Percentiles rank a stretch among this genome's conserved stretches.
phyloP scores from a whole-genome alignment of 2,329 filamentous ascomycete species.

The Xylariaceae sp. region DNA sequence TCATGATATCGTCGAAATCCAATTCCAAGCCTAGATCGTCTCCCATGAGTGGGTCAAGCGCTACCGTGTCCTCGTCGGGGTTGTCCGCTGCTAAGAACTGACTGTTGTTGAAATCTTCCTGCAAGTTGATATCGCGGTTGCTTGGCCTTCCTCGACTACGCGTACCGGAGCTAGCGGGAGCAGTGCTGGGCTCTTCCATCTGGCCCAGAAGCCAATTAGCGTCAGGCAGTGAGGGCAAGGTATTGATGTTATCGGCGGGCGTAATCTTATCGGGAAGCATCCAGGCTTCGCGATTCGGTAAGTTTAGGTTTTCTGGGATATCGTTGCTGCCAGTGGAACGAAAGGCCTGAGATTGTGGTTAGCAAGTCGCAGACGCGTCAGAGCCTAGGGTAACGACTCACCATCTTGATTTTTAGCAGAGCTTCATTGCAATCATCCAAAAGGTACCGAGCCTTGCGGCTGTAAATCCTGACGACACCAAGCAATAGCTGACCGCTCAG shows the following conservation, averaged over 20 bases:
- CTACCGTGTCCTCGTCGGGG: conserved; percentile 53
- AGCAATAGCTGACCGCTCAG: conserved; percentile 90
- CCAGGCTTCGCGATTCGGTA: conserved; percentile 79
- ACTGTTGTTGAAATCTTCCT: conserved; percentile 68
- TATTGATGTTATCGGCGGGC: conserved; percentile 74
- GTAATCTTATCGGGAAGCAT: conserved; percentile 91
- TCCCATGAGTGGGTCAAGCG: conserved; percentile 41
- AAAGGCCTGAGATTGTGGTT: conserved; percentile 65
- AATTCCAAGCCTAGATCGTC: conserved; percentile 70
- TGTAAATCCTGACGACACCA: conserved; percentile 96
- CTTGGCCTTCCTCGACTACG: conserved; percentile 41
- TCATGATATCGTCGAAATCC: conserved; percentile 61
- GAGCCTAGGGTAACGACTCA: conserved; percentile 31
- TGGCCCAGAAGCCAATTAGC: conserved; percentile 78
- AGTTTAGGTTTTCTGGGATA: conserved; percentile 75
- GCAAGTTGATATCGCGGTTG: conserved; percentile 63
- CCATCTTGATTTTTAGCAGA: conserved; percentile 97
- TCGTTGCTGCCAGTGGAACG: conserved; percentile 93
- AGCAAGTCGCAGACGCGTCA: conserved; percentile 21
- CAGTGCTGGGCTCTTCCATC: conserved; percentile 57
- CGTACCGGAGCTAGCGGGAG: conserved; percentile 52
- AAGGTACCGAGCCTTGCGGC: conserved; percentile 91
- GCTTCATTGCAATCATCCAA: conserved; percentile 97
- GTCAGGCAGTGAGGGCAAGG: conserved; percentile 83
- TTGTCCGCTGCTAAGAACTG: conserved; percentile 73